Conservation (phyloP, 257 asterid genomes). For the Marsdenia floribunda region DNA sequence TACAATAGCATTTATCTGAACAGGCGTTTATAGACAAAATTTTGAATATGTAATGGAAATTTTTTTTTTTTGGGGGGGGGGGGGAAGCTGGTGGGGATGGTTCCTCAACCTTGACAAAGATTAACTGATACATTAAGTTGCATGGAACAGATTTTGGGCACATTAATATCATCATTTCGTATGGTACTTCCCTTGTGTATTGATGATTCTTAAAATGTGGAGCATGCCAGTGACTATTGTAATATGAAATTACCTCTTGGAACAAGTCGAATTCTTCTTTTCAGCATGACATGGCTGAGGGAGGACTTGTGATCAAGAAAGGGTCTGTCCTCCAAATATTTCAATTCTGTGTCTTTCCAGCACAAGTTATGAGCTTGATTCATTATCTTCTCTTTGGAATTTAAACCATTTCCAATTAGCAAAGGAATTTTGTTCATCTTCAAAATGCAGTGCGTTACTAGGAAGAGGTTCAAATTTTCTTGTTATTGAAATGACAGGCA, state of each 20-base stretch:
- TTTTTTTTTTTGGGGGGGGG: too few species aligned
- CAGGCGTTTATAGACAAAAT: neutral
- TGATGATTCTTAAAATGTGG: neutral
- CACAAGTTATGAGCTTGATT: constrained; percentile 10
- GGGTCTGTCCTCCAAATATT: neutral
- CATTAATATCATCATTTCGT: neutral
- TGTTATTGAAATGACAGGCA: constrained; percentile 31
- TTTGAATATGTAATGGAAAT: neutral
- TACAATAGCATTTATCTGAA: neutral
- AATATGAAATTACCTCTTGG: neutral
- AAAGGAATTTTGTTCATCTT: constrained; percentile 59
- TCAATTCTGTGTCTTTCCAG: neutral
- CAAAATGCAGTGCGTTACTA: constrained; percentile 50
- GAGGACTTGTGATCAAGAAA: neutral
- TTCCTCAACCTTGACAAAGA: neutral
- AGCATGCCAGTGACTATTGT: neutral
- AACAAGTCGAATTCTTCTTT: neutral
- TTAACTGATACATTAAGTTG: neutral
- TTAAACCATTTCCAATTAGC: constrained; percentile 92
- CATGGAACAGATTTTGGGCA: neutral
- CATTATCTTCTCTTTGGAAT: constrained; percentile 48
- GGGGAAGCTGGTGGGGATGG: too few species aligned
- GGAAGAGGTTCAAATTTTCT: constrained; percentile 49
- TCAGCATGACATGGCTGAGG: neutral
- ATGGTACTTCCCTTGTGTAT: neutral